A percentile compares a stretch with the other conserved stretches of the same genome.
phyloP scores from a whole-genome alignment of 176 grass and related monocot genomes.

The Zizania latifolia region DNA sequence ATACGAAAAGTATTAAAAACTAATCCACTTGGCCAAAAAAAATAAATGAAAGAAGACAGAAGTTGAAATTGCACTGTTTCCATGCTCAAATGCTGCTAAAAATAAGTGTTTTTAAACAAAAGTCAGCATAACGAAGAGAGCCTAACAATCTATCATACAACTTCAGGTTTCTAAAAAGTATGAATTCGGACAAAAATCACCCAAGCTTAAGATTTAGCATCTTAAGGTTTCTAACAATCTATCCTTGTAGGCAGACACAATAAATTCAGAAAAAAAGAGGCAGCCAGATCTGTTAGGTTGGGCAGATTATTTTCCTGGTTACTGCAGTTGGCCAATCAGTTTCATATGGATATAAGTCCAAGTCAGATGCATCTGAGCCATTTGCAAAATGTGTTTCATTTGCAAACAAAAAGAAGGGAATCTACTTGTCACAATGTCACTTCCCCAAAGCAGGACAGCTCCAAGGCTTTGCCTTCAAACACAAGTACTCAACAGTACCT shows the following conservation, averaged over 20 bases:
- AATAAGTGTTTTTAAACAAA: background rate
- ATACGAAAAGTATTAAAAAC: too few species aligned
- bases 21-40: too few species aligned
- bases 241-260: background rate
- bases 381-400: background rate
- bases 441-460: constrained; percentile 44
- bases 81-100: too few species aligned
- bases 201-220: background rate
- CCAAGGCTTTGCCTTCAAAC: constrained; percentile 59
- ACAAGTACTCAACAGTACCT: constrained; percentile 49
- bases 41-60: too few species aligned
- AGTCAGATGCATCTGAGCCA: background rate
- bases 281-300: too few species aligned
- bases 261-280: background rate
- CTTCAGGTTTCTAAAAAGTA: background rate
- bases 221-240: background rate
- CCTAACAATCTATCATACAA: background rate
- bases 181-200: background rate
- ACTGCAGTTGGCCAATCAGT: background rate
- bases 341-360: background rate
- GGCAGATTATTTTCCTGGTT: background rate
- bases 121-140: background rate
- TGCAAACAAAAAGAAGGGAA: background rate
- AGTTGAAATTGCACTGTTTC: too few species aligned
- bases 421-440: background rate